phyloP scores from a whole-genome alignment of 169 alveolate species.

The Eimeria necatrix region DNA sequence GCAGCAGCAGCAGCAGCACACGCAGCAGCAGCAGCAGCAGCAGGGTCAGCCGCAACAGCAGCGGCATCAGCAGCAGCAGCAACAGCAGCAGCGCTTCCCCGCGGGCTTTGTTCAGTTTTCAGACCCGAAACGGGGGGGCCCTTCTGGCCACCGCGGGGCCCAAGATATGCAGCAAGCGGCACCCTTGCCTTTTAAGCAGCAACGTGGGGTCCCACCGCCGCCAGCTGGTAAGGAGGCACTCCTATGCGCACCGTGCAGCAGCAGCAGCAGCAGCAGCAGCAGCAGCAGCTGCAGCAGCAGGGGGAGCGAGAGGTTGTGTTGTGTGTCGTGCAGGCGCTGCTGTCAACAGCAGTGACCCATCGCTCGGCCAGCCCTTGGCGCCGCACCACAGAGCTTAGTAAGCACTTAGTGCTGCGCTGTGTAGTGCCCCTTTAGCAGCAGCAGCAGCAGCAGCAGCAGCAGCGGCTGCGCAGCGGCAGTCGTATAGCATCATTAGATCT shows the following conservation, averaged over 20 bases:
- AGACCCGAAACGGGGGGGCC: not conserved
- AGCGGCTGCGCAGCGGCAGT: too few species aligned
- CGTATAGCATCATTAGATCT: too few species aligned
- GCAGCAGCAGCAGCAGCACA: constrained; percentile 49
- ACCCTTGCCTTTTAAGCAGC: not conserved
- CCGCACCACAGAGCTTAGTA: not conserved
- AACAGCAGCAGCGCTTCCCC: constrained; percentile 30
- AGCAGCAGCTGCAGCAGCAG: constrained; percentile 3
- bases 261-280: not conserved
- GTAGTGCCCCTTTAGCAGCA: too few species aligned
- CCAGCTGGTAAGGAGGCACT: not conserved
- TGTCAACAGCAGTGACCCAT: not conserved
- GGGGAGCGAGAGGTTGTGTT: not conserved
- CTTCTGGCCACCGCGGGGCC: not conserved
- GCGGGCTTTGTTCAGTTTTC: not conserved
- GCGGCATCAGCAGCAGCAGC: too few species aligned
- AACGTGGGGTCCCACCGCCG: not conserved
- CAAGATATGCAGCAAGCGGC: too few species aligned
- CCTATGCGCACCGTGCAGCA: too few species aligned
- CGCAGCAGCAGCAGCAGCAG: constrained; percentile 9
- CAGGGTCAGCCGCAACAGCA: constrained; percentile 6
- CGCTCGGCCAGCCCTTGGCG: not conserved
- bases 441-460: too few species aligned
- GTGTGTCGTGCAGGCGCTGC: not conserved
- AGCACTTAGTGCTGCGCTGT: not conserved